These are phyloP conservation scores for Panicum miliaceum DNA, from an alignment of 176 grass and related monocot species.

Conservation along the genomic window DNA sequence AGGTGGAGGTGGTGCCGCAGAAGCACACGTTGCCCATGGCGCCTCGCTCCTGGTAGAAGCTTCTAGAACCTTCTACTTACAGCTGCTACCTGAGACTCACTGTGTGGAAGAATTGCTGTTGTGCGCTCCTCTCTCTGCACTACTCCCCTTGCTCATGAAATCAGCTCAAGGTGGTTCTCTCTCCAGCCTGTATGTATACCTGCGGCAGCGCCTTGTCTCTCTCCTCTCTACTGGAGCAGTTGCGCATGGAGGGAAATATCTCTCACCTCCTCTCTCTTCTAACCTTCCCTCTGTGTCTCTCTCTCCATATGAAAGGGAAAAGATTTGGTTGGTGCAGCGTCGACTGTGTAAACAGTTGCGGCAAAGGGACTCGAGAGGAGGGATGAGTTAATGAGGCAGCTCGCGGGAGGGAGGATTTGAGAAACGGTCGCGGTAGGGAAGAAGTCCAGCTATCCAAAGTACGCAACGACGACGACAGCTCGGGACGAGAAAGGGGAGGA, in stretches of 20 bases:
- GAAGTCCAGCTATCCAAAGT: slow-evolving; percentile 31
- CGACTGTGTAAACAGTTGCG: background rate
- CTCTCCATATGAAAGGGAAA: background rate
- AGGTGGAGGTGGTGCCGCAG: slow-evolving; percentile 44
- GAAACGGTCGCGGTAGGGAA: slow-evolving; percentile 36
- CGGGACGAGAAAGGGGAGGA: background rate
- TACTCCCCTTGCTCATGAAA: background rate
- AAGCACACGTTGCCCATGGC: slow-evolving; percentile 59
- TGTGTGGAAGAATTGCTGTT: too few species aligned
- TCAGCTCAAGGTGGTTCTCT: background rate
- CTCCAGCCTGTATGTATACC: background rate
- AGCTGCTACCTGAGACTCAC: background rate
- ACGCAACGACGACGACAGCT: slow-evolving; percentile 34
- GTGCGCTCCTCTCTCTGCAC: background rate
- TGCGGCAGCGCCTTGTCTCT: too few species aligned
- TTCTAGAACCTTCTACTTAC: background rate
- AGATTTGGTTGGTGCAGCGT: background rate
- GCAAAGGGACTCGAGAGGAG: background rate
- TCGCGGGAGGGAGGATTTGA: background rate
- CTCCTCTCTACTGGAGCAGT: too few species aligned
- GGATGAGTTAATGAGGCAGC: background rate
- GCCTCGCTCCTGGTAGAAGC: background rate
- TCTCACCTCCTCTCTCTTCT: background rate
- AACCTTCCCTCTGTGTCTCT: background rate
- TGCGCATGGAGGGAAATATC: background rate